Percentiles rank a stretch among this genome's conserved stretches.
Conservation (phyloP, 306 rosid genomes). For the Vicia faba region DNA sequence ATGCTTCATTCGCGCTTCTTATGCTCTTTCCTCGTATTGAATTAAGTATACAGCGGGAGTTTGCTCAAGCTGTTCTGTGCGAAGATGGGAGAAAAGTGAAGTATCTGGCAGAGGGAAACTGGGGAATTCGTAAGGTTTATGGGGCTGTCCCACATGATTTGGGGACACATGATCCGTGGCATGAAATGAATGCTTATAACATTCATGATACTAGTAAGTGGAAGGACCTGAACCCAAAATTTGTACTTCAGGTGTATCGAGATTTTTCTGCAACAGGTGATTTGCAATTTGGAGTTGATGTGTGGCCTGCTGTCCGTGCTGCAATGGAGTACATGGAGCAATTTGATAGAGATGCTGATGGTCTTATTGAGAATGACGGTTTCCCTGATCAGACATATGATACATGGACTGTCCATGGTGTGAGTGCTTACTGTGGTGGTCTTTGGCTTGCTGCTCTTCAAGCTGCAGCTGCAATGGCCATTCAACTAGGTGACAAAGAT, state of each 20-base stretch:
- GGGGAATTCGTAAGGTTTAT: constrained; percentile 92
- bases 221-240: constrained; percentile 97
- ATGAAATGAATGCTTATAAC: constrained; percentile 95
- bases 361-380: constrained; percentile 92
- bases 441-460: constrained; percentile 98
- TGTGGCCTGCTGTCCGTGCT: constrained; percentile 97
- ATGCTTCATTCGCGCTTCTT: constrained; percentile 99
- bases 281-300: constrained; percentile 94
- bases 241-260: constrained; percentile 90
- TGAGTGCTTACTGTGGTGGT: constrained; percentile 94
- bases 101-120: constrained; percentile 93
- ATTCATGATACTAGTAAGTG: constrained; percentile 95
- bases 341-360: constrained; percentile 86
- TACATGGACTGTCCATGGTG: constrained; percentile 98
- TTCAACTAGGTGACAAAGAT: constrained; percentile 67
- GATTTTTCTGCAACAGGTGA: constrained; percentile 92
- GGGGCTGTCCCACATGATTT: constrained; percentile 98
- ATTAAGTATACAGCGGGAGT: constrained; percentile 89
- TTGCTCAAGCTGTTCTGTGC: constrained; percentile 89
- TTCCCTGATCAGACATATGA: constrained; percentile 99
- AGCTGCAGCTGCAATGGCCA: constrained; percentile 98
- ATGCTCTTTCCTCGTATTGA: constrained; percentile 91
- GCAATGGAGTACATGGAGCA: constrained; percentile 96
- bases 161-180: constrained; percentile 98
- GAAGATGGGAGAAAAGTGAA: constrained; percentile 94